phyloP scores from a whole-genome alignment of 208 protist species.

The Acanthamoeba healyi region DNA sequence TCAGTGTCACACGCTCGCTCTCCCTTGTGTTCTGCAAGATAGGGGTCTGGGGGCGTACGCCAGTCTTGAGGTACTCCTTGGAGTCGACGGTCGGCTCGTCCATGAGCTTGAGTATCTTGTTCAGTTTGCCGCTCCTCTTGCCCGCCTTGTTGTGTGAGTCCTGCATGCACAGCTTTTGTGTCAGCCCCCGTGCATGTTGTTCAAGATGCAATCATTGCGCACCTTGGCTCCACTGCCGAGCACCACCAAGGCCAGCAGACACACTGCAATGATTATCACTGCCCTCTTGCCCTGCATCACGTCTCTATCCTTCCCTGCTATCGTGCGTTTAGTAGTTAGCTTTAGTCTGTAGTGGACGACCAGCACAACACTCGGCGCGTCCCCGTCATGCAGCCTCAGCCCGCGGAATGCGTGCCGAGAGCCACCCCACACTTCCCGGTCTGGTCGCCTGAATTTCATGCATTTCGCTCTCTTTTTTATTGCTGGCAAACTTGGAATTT shows the following conservation, averaged over 20 bases:
- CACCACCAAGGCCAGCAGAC: background rate
- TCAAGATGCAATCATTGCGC: background rate
- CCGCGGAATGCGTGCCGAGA: too few relatives aligned
- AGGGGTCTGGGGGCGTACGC: background rate
- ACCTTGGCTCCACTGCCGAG: background rate
- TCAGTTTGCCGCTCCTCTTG: background rate
- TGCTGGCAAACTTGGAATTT: too few relatives aligned
- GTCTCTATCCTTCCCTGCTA: too few relatives aligned
- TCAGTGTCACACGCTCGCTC: background rate
- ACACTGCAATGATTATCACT: too few relatives aligned
- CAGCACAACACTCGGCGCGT: too few relatives aligned
- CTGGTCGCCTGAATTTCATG: too few relatives aligned
- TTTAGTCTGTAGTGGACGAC: too few relatives aligned
- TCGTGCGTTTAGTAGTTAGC: too few relatives aligned
- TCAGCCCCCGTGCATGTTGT: too few relatives aligned
- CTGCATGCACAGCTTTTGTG: background rate
- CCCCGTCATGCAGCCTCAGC: too few relatives aligned
- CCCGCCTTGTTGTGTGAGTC: background rate
- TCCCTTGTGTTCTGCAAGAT: background rate
- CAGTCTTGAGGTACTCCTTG: background rate
- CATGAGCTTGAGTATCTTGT: conserved; percentile 16
- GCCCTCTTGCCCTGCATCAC: background rate
- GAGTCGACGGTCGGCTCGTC: background rate
- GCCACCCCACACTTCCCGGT: too few relatives aligned
- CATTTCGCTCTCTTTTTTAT: too few relatives aligned